phyloP scores from a whole-genome alignment of 257 asterid species.

The Ehretia macrophylla region DNA sequence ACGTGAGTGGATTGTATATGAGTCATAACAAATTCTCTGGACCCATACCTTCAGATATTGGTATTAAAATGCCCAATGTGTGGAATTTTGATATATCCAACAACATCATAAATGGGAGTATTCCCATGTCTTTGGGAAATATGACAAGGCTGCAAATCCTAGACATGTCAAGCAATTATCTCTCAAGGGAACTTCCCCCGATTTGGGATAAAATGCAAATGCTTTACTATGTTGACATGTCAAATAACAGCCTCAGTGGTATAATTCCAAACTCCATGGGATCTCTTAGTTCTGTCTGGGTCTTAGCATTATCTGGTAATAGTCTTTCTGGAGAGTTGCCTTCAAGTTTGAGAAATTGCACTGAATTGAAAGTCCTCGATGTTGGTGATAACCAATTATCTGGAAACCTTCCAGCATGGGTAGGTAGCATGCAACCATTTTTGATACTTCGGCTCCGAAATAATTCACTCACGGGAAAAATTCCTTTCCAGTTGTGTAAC shows the following conservation, averaged over 20 bases:
- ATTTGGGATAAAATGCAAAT: constrained; percentile 19
- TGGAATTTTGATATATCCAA: constrained; percentile 25
- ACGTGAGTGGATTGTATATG: constrained; percentile 21
- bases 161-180: constrained; percentile 24
- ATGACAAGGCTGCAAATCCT: constrained; percentile 15
- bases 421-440: constrained; percentile 23
- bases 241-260: constrained; percentile 26
- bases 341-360: too few species aligned
- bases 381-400: constrained; percentile 29
- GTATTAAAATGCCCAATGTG: constrained; percentile 12
- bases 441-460: constrained; percentile 26
- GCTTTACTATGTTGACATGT: constrained; percentile 25
- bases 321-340: too few species aligned
- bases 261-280: too few species aligned
- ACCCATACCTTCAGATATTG: too few species aligned
- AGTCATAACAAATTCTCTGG: constrained; percentile 24
- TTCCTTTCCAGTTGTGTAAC: too few species aligned
- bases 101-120: constrained; percentile 20
- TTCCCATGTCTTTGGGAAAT: constrained; percentile 24
- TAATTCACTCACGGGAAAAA: too few species aligned
- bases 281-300: too few species aligned
- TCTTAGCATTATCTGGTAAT: too few species aligned
- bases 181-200: constrained; percentile 24
- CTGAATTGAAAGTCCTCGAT: too few species aligned
- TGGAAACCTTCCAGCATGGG: constrained; percentile 30